phyloP scores from a whole-genome alignment of 2,329 filamentous ascomycete species.

The Xylaria polymorpha region DNA sequence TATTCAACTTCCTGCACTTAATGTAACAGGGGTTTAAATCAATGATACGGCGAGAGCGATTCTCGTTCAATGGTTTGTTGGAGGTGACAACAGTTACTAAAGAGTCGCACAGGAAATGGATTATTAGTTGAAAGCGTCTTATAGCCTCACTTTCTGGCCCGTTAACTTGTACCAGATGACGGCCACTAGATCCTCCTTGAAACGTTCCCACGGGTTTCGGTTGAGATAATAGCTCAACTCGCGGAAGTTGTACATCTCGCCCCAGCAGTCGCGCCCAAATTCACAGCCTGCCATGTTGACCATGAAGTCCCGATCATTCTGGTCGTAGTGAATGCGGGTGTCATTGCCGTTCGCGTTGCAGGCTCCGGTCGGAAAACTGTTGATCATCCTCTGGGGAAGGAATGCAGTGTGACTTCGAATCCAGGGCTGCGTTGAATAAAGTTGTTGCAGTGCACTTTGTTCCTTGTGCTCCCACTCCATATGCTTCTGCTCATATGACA shows the following conservation, averaged over 20 bases:
- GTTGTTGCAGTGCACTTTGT: constrained; percentile 91
- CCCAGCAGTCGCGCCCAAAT: constrained; percentile 97
- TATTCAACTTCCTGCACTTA: not conserved
- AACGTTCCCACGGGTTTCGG: constrained; percentile 81
- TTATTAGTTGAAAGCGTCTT: constrained; percentile 36
- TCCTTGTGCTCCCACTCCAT: constrained; percentile 99
- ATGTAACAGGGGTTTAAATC: not conserved
- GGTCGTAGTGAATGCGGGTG: constrained; percentile 83
- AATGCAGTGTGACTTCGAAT: constrained; percentile 89
- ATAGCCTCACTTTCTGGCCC: constrained; percentile 69
- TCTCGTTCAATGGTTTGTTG: not conserved
- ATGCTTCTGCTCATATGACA: constrained; percentile 96
- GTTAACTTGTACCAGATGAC: constrained; percentile 72
- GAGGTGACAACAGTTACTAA: not conserved
- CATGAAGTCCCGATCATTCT: constrained; percentile 87
- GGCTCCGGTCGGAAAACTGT: constrained; percentile 91
- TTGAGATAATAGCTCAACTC: constrained; percentile 92
- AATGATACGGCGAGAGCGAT: not conserved
- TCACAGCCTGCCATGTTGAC: constrained; percentile 99
- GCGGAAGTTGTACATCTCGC: constrained; percentile 95
- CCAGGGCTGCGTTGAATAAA: constrained; percentile 94
- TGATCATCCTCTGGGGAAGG: constrained; percentile 89
- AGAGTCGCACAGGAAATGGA: not conserved
- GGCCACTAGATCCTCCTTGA: constrained; percentile 74
- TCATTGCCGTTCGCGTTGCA: constrained; percentile 84